A percentile compares a stretch with the other conserved stretches of the same genome.
Conservation (phyloP, 2,329 filamentous ascomycete genomes). For the Aureobasidium sp. region DNA sequence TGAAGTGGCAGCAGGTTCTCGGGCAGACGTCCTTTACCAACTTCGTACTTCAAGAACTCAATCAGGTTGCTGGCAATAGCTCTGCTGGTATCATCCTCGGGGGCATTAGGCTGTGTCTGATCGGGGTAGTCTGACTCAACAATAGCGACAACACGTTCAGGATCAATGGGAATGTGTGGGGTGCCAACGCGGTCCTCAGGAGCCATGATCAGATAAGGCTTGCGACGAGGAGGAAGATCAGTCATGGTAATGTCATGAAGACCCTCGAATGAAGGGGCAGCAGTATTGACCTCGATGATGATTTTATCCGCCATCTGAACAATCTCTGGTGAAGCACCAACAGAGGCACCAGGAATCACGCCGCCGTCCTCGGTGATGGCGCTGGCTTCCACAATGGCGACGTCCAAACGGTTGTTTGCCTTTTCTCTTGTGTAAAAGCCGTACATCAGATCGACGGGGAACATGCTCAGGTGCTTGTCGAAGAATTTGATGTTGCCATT, state of each 20-base stretch:
- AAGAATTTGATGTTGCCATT: slow-evolving; percentile 85
- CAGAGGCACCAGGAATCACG: slow-evolving; percentile 78
- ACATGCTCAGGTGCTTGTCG: slow-evolving; percentile 91
- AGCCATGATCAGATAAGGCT: slow-evolving; percentile 78
- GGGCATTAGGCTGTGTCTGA: slow-evolving; percentile 64
- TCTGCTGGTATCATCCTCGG: slow-evolving; percentile 65
- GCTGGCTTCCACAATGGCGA: slow-evolving; percentile 72
- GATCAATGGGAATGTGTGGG: slow-evolving; percentile 74
- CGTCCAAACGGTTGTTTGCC: slow-evolving; percentile 66
- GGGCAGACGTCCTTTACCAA: slow-evolving; percentile 68
- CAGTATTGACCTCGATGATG: slow-evolving; percentile 87
- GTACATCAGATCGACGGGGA: slow-evolving; percentile 79
- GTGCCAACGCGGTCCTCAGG: slow-evolving; percentile 83
- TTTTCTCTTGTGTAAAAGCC: slow-evolving; percentile 70
- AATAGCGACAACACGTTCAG: slow-evolving; percentile 75
- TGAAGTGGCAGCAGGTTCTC: slow-evolving; percentile 72
- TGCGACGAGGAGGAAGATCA: slow-evolving; percentile 71
- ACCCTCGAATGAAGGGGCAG: slow-evolving; percentile 76
- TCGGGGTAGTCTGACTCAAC: slow-evolving; percentile 82
- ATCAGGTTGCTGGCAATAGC: slow-evolving; percentile 75
- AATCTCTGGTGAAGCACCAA: slow-evolving; percentile 78
- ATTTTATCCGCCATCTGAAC: slow-evolving; percentile 90
- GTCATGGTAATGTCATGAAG: slow-evolving; percentile 88
- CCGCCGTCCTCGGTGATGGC: slow-evolving; percentile 85
- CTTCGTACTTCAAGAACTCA: slow-evolving; percentile 81